Evolutionary conservation across 257 asterid species (phyloP).

Genomic region (Buddleja alternifolia): DNA sequence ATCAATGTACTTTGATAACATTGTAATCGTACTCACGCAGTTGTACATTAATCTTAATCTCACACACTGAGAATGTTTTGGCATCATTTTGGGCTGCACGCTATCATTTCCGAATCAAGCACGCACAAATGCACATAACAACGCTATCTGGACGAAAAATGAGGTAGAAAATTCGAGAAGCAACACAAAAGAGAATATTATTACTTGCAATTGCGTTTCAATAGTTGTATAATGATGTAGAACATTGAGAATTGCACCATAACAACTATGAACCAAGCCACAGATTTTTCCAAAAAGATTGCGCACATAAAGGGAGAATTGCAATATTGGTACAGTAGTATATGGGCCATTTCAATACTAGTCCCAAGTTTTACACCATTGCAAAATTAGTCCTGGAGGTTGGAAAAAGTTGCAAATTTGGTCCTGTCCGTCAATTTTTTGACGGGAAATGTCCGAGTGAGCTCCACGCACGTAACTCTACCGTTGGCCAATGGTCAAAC

Average conservation of each 20-base stretch:
- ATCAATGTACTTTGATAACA: background rate
- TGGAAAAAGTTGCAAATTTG: too few species aligned
- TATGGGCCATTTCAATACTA: too few species aligned
- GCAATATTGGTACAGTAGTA: too few species aligned
- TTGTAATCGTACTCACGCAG: background rate
- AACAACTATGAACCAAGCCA: too few species aligned
- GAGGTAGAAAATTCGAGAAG: background rate
- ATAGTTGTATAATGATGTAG: conserved; percentile 8
- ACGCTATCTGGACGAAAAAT: background rate
- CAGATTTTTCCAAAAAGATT: too few species aligned
- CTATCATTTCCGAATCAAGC: background rate
- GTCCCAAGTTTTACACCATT: too few species aligned
- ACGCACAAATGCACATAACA: background rate
- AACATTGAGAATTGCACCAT: background rate
- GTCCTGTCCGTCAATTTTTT: too few species aligned
- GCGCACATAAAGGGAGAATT: too few species aligned
- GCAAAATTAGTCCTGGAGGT: too few species aligned
- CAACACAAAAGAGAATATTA: background rate
- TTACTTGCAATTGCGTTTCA: background rate
- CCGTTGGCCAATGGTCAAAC: too few species aligned
- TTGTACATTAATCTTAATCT: background rate
- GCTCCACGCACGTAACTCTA: too few species aligned
- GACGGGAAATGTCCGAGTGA: too few species aligned
- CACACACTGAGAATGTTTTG: background rate
- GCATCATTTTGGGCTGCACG: background rate